Base-by-base conservation (phyloP, 305 asterid species). In the Fraxinus albicans region DNA sequence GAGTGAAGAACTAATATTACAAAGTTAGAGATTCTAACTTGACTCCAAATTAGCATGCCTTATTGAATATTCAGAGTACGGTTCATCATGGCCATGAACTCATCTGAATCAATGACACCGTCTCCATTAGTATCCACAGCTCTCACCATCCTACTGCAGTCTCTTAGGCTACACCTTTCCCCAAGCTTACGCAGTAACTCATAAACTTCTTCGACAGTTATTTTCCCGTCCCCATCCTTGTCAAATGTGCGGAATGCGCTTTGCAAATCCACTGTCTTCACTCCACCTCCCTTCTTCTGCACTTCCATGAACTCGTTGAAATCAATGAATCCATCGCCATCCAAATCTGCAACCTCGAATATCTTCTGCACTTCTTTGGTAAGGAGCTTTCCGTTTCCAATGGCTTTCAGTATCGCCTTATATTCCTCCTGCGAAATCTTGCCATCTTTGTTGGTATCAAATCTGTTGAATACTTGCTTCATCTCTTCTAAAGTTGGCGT, bases 391-490 rank as follows among this genome's bases (percentile, higher is more conserved):
- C 85, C 89, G 65, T 87, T 90, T 47, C 97, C 98, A 27, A 89
- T 17, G 29, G 97, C 94, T 88, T 81, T 91, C 34, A 93, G 47
- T 63, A 92, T 89, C 13, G 91, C 90, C 88, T 91, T 93, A 89
- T 96, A 96, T 81, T 96, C 98, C 8, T 94, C 93, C 0, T 94
- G 95, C 0, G 99, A 96, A 81, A 96, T 94, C 82, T 92, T 94
- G 3, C 97, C 97, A 29, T 94, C 98, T 77, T 88, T 90, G 74
- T 96, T 91, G 77, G 94, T 72, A 73, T 96, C 98, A n/a, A 91
- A 94, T 79, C 89, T 91, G 90, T 90, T 77, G 88, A 96, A 96
- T 17, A 92, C 97, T 78, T 88, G 91, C 86, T 76, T 90, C 80
- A 91, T 86, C 84, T 96, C 98, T 75, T 90, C 93, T 10, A n/a